phyloP scores from a whole-genome alignment of 2,329 filamentous ascomycete species.

The Sporothrix variecibatus region DNA sequence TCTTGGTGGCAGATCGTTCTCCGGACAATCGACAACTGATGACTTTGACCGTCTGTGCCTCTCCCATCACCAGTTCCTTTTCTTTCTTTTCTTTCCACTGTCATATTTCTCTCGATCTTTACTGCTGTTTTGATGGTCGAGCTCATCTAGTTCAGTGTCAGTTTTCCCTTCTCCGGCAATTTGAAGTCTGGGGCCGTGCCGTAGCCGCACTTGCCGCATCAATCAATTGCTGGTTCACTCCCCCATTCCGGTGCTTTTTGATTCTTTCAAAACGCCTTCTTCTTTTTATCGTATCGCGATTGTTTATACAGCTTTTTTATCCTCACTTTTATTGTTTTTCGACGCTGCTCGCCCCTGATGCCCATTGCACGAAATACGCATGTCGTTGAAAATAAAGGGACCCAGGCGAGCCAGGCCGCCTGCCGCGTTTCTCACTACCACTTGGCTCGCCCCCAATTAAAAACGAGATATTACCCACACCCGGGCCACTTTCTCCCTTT shows the following conservation, averaged over 20 bases:
- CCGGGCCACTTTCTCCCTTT: background rate
- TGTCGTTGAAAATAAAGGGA: conserved; percentile 13
- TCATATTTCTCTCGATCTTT: background rate
- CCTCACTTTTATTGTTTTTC: background rate
- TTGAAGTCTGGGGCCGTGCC: background rate
- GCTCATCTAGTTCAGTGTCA: background rate
- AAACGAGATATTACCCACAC: conserved; percentile 13
- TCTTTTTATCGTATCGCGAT: background rate
- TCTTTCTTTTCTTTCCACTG: background rate
- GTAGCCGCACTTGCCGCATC: background rate
- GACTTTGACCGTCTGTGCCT: background rate
- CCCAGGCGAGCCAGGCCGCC: background rate
- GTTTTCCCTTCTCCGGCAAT: background rate
- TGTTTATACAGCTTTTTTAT: background rate
- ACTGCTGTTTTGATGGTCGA: background rate
- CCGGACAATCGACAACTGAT: background rate
- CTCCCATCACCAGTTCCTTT: background rate
- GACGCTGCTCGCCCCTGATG: background rate
- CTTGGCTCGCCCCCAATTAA: conserved; percentile 9
- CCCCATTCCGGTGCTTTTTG: background rate
- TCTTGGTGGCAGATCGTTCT: background rate
- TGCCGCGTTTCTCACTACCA: background rate
- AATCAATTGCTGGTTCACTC: background rate
- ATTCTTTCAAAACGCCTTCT: background rate
- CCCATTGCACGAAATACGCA: background rate